These are phyloP conservation scores for Verticillium tricorpus DNA, from an alignment of 2,329 filamentous ascomycete genomes.

Conservation along the genomic window DNA sequence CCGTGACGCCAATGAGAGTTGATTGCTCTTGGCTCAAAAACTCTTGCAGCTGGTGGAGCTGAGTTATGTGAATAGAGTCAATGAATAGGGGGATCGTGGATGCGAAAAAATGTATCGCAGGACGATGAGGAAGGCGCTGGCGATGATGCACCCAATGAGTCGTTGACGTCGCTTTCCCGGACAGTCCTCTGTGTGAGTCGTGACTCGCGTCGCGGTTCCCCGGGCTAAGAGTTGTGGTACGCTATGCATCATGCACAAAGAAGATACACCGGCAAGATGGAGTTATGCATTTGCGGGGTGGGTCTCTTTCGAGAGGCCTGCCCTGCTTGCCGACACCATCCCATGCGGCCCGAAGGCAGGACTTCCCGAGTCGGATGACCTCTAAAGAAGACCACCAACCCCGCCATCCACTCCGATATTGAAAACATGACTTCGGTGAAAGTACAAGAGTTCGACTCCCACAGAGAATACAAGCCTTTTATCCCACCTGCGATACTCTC, in stretches of 20 bases:
- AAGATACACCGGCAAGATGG: too few relatives aligned
- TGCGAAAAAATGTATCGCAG: neutral
- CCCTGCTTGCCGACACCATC: too few relatives aligned
- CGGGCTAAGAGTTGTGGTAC: neutral
- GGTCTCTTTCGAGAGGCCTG: too few relatives aligned
- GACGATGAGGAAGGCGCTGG: neutral
- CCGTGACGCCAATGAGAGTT: too few relatives aligned
- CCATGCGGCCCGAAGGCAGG: neutral
- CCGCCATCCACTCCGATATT: neutral
- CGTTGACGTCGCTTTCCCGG: neutral
- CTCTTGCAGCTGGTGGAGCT: neutral
- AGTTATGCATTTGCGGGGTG: too few relatives aligned
- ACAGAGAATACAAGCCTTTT: neutral
- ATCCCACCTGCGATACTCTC: neutral
- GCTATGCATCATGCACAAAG: too few relatives aligned
- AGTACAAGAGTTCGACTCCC: neutral
- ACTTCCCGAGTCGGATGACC: neutral
- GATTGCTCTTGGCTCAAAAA: neutral
- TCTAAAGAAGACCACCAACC: neutral
- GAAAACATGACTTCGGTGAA: neutral
- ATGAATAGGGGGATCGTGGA: neutral
- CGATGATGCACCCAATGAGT: neutral
- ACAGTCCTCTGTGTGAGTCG: neutral
- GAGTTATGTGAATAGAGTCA: neutral
- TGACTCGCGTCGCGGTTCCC: neutral